A percentile compares a stretch with the other conserved stretches of the same genome.
These are phyloP conservation scores for Trifolium subterraneum DNA, from an alignment of 306 rosid genomes.

Conservation along the genomic window DNA sequence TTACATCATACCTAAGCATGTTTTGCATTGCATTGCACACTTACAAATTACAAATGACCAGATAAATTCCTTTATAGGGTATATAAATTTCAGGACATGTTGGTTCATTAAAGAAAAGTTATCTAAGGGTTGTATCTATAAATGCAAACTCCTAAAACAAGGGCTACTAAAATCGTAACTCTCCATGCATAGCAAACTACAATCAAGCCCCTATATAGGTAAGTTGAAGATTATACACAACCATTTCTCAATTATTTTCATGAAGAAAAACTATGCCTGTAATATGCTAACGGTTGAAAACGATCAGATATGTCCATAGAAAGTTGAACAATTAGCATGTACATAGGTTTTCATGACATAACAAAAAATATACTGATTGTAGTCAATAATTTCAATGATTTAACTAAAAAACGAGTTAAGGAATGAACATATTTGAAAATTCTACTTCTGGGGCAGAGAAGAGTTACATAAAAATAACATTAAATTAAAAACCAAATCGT, in stretches of 20 bases:
- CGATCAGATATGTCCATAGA: neutral
- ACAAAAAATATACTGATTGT: conserved; percentile 23
- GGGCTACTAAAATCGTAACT: neutral
- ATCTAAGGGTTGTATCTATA: conserved; percentile 1
- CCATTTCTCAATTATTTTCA: conserved; percentile 13
- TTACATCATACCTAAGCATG: conserved; percentile 9
- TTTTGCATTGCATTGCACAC: conserved; percentile 20
- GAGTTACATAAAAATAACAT: neutral
- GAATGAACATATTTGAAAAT: conserved; percentile 9
- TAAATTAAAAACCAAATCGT: neutral
- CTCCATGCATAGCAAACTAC: neutral
- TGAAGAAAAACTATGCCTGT: conserved; percentile 15
- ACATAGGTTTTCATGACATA: neutral
- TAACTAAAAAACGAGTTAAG: neutral
- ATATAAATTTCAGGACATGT: neutral
- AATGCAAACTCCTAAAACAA: neutral
- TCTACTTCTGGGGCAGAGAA: neutral
- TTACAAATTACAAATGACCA: conserved; percentile 23
- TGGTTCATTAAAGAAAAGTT: neutral
- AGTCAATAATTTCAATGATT: neutral
- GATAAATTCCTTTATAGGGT: conserved; percentile 7
- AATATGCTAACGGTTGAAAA: conserved; percentile 16
- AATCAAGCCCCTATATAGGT: neutral
- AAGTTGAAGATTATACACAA: neutral
- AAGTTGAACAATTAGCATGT: conserved; percentile 3